Evolutionary conservation across 371 early-diverging fungal species (phyloP), one percentile per base, ranked within the genome.

Genomic region (Actinomortierella ambigua): DNA sequence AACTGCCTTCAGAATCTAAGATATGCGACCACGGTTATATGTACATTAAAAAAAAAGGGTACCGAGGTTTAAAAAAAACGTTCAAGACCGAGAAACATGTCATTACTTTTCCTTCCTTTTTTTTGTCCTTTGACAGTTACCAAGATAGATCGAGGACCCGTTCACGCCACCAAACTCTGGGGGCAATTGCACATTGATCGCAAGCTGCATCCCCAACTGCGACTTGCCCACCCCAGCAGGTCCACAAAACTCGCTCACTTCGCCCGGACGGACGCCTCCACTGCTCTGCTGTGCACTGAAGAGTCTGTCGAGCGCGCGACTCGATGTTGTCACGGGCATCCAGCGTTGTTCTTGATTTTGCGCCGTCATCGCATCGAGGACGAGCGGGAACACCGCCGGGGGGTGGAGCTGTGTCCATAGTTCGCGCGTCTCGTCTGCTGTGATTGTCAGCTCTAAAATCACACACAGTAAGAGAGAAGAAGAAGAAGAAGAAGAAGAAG

Each of bases 1-100:
- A 83, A 48, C 82, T 77, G 8, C 85, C 85, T 47, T 86, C 86
- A 2, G 84, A 82, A 50, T 86, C 85, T 82, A 69, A 34, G 24
- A 11, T 11, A 2, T 34, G n/a, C n/a, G n/a, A n/a, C n/a, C n/a
- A n/a, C n/a, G n/a, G n/a, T n/a, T n/a, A n/a, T n/a, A n/a, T n/a
- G n/a, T n/a, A n/a, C n/a, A n/a, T n/a, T n/a, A n/a, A n/a, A n/a
- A n/a, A n/a, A n/a, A n/a, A n/a, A n/a, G n/a, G n/a, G n/a, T n/a
- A n/a, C n/a, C n/a, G n/a, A n/a, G n/a, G n/a, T n/a, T n/a, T n/a
- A n/a, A n/a, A n/a, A n/a, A n/a, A n/a, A n/a, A n/a, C n/a, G n/a
- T n/a, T n/a, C n/a, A n/a, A n/a, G n/a, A n/a, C n/a, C n/a, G n/a
- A n/a, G n/a, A n/a, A n/a, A n/a, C n/a, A n/a, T n/a, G n/a, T n/a